Evolutionary conservation across 1,139 yeast genomes (phyloP).

Genomic region (Magnusiomyces suaveolens): DNA sequence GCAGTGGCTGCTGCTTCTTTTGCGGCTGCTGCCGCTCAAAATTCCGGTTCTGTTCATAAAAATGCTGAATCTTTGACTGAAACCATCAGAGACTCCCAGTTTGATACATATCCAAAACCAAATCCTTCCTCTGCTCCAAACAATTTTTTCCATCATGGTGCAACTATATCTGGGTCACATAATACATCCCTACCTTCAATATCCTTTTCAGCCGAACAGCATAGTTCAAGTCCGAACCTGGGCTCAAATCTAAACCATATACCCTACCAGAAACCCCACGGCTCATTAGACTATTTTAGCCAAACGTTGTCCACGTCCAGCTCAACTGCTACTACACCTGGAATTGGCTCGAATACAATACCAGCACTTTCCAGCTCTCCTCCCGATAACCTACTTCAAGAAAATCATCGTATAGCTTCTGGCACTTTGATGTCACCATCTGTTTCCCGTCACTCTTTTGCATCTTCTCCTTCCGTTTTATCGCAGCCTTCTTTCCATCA

Average conservation of each 20-base stretch:
- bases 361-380: background rate
- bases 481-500: background rate
- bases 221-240: background rate
- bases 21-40: background rate
- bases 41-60: background rate
- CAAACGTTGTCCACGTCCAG: background rate
- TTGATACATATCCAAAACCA: background rate
- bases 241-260: background rate
- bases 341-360: background rate
- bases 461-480: background rate
- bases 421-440: background rate
- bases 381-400: background rate
- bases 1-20: background rate
- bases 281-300: background rate
- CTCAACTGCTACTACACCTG: background rate
- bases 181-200: background rate
- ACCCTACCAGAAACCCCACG: background rate
- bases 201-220: background rate
- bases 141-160: background rate
- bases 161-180: background rate
- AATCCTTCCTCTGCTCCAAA: background rate
- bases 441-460: background rate
- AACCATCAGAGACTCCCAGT: background rate
- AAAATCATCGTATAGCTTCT: background rate
- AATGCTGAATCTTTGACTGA: background rate